Evolutionary conservation across 108 stramenopile species (phyloP).

Genomic region (Craspedostauros australis): DNA sequence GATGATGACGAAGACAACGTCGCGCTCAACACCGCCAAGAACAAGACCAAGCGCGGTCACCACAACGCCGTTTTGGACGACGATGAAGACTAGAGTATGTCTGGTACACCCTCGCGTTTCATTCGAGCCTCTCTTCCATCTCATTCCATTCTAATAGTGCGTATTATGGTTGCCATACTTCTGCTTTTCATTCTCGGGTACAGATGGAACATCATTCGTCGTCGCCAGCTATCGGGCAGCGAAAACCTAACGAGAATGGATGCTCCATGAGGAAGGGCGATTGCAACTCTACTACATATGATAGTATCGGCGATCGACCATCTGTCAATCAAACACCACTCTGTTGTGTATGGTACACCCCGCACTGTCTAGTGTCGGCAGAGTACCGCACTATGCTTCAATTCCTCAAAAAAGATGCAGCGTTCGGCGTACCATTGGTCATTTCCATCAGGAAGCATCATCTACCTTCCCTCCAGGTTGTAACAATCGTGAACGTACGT

Average conservation of each 20-base stretch:
- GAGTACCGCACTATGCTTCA: too few species aligned
- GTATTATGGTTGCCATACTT: background rate
- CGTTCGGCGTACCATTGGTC: too few species aligned
- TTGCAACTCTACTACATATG: background rate
- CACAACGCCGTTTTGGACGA: slow-evolving; percentile 26
- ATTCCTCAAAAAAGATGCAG: background rate
- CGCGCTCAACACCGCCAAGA: slow-evolving; percentile 26
- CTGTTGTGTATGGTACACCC: background rate
- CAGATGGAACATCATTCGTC: background rate
- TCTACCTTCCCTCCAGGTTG: background rate
- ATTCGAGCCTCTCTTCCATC: background rate
- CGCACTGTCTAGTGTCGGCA: too few species aligned
- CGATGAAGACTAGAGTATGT: slow-evolving; percentile 28
- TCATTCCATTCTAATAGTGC: background rate
- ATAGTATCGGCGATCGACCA: too few species aligned
- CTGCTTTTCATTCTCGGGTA: background rate
- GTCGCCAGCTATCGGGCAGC: background rate
- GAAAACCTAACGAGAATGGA: background rate
- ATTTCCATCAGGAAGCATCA: too few species aligned
- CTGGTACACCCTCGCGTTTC: background rate
- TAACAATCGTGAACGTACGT: background rate
- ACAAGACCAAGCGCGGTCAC: slow-evolving; percentile 19
- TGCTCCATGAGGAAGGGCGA: background rate
- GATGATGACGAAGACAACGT: slow-evolving; percentile 33
- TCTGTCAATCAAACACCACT: too few species aligned